Base-by-base conservation (phyloP, 2,329 filamentous ascomycete species). In the Plectosphaerella sp. region DNA sequence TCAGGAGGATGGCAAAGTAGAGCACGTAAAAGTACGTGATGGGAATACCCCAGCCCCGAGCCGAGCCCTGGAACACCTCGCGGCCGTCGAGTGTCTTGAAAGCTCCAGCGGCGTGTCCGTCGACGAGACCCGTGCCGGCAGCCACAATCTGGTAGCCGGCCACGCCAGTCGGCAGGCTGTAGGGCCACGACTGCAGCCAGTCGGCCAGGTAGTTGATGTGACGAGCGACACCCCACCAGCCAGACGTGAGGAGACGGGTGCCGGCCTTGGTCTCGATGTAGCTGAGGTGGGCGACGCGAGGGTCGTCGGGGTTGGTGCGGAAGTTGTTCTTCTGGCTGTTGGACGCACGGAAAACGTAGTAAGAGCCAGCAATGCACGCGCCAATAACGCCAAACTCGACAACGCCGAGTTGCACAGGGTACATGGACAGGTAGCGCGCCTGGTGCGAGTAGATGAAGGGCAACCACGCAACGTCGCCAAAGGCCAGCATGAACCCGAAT, bases 171-270 rank as follows among this genome's bases (percentile, higher is more conserved):
- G 93, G 92, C 43, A 97, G 77, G 58, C 85, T 90, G 71, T 94
- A 97, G 0, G 91, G 84, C 90, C 91, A 97, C 9, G 87, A 83
- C 83, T 96, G 92, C 59, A 94, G 78, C 92, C 92, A 97, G 73
- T 97, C 93, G 49, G 92, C 93, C 1, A 96, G 72, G 71, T 97
- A 97, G 75, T 97, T 97, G 78, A 97, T 93, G 71, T 97, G 93
- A 42, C 93, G 84, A 1, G 92, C 88, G 20, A 83, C 77, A 43
- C 93, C 93, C 93, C 93, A 97, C 93, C 93, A 97, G 52, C 93
- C 93, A 1, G 88, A 87, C 4, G 85, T 84, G 58, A 97, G 79
- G 28, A 97, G 82, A 60, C 86, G 88, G 53, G 88, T 91, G 49
- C 93, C 93, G 2, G 83, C 79, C 64, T 85, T 84, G 10, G 93